Evolutionary conservation across 345 rosid genomes (phyloP).

Genomic region (Clarkia xantiana): DNA sequence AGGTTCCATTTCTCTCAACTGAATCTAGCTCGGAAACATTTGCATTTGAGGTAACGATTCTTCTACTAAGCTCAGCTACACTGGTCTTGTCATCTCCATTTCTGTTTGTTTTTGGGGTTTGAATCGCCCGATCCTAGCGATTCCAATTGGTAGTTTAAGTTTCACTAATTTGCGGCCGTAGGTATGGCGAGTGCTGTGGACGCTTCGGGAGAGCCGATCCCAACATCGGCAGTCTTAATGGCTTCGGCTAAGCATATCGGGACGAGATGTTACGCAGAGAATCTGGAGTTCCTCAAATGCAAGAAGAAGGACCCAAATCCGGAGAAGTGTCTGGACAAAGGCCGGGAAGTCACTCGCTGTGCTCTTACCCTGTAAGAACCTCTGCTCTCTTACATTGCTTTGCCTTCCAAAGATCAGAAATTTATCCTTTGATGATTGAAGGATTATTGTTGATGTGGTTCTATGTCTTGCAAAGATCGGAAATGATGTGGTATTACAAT

Average conservation of each 20-base stretch:
- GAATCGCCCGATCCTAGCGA: too few relatives aligned
- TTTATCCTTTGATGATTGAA: neutral
- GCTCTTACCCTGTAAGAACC: conserved; percentile 66
- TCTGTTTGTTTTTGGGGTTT: too few relatives aligned
- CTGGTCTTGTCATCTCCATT: too few relatives aligned
- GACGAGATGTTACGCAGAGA: conserved; percentile 53
- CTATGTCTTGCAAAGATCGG: neutral
- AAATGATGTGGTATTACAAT: neutral
- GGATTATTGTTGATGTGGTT: neutral
- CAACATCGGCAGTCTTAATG: conserved; percentile 83
- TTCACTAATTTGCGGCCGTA: too few relatives aligned
- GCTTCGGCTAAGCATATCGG: conserved; percentile 82
- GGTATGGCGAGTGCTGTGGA: too few relatives aligned
- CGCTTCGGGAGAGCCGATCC: conserved; percentile 58
- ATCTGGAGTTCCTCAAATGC: conserved; percentile 83
- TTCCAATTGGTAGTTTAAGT: too few relatives aligned
- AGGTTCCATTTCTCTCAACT: too few relatives aligned
- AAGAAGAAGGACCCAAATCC: conserved; percentile 97
- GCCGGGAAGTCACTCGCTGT: conserved; percentile 90
- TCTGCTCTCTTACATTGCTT: neutral
- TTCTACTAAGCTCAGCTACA: too few relatives aligned
- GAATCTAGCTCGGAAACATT: too few relatives aligned
- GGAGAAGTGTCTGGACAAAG: conserved; percentile 93
- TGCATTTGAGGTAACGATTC: too few relatives aligned
- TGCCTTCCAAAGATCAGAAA: neutral